A percentile compares a stretch with the other conserved stretches of the same genome.
Conservation (phyloP, 2,329 filamentous ascomycete species). For the Chaetomium globosum region DNA sequence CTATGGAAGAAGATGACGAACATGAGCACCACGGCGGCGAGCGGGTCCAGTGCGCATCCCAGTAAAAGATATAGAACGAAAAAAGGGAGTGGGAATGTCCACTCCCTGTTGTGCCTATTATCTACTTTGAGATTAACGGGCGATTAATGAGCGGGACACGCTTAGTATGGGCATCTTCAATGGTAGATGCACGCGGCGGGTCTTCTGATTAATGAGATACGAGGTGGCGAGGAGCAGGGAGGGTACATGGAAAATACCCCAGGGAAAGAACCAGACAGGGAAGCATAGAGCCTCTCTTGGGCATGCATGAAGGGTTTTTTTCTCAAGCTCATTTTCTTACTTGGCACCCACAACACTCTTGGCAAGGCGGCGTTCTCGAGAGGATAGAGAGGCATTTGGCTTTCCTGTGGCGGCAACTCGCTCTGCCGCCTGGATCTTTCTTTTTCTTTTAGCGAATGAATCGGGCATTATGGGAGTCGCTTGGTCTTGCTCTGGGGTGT, state of each 20-base stretch:
- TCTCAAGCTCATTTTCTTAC: conserved; percentile 21
- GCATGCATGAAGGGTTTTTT: conserved; percentile 32
- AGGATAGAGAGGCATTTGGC: conserved; percentile 36
- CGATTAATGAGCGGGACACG: conserved; percentile 1
- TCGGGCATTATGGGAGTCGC: conserved; percentile 20
- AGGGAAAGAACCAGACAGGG: conserved; percentile 13
- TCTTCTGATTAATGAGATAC: conserved; percentile 24
- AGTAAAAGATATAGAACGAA: conserved; percentile 60
- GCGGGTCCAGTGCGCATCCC: conserved; percentile 83
- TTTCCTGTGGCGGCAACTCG: conserved; percentile 23
- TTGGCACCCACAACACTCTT: conserved; percentile 25
- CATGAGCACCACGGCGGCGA: conserved; percentile 73
- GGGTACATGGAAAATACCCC: conserved; percentile 29
- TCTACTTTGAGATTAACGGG: conserved; percentile 1
- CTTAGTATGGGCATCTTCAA: neutral
- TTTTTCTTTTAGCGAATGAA: conserved; percentile 29
- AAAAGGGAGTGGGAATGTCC: neutral
- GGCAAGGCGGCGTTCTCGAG: conserved; percentile 34
- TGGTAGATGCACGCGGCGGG: conserved; percentile 6
- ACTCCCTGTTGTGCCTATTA: neutral
- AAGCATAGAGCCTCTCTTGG: conserved; percentile 26
- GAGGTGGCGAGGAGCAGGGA: conserved; percentile 12
- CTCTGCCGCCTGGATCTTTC: conserved; percentile 23
- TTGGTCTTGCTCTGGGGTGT: conserved; percentile 10
- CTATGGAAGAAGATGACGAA: conserved; percentile 76